Conservation (phyloP, 176 grass and related monocot species). For the Carex scoparia region DNA sequence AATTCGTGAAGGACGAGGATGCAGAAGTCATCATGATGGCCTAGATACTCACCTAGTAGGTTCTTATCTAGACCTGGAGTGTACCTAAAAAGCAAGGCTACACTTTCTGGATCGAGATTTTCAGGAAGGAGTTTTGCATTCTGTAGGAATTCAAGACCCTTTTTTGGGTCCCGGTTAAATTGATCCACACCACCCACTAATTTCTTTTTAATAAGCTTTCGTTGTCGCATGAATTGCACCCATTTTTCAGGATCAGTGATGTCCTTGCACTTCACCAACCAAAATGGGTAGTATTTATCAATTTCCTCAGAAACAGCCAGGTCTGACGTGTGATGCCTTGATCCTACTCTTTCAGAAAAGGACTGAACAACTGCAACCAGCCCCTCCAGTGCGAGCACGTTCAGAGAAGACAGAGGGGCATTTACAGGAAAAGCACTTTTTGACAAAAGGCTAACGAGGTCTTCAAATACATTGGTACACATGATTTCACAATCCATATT, state of each 20-base stretch:
- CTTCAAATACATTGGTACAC: slow-evolving; percentile 94
- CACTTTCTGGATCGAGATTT: slow-evolving; percentile 77
- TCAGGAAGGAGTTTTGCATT: slow-evolving; percentile 84
- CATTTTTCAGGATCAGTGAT: slow-evolving; percentile 62
- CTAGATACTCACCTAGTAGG: slow-evolving; percentile 90
- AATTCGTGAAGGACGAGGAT: slow-evolving; percentile 88
- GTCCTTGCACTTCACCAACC: slow-evolving; percentile 66
- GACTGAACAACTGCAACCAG: slow-evolving; percentile 70
- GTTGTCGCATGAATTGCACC: slow-evolving; percentile 79
- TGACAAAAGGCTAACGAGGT: slow-evolving; percentile 81
- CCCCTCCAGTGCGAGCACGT: slow-evolving; percentile 89
- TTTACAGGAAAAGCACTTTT: slow-evolving; percentile 93
- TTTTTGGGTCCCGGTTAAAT: slow-evolving; percentile 89
- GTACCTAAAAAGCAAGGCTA: slow-evolving; percentile 84
- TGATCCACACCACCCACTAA: slow-evolving; percentile 81
- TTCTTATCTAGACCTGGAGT: slow-evolving; percentile 86
- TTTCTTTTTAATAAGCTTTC: slow-evolving; percentile 83
- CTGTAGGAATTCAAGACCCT: slow-evolving; percentile 92
- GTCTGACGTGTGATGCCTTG: slow-evolving; percentile 43
- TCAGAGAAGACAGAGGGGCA: slow-evolving; percentile 71
- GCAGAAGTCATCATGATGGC: slow-evolving; percentile 89
- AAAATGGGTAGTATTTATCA: slow-evolving; percentile 82
- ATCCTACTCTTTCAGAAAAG: slow-evolving; percentile 66
- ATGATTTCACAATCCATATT: slow-evolving; percentile 97
- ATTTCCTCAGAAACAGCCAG: slow-evolving; percentile 48